Evolutionary conservation across 495 filamentous ascomycete species (phyloP).

Genomic region (Trichoderma asperelloides): DNA sequence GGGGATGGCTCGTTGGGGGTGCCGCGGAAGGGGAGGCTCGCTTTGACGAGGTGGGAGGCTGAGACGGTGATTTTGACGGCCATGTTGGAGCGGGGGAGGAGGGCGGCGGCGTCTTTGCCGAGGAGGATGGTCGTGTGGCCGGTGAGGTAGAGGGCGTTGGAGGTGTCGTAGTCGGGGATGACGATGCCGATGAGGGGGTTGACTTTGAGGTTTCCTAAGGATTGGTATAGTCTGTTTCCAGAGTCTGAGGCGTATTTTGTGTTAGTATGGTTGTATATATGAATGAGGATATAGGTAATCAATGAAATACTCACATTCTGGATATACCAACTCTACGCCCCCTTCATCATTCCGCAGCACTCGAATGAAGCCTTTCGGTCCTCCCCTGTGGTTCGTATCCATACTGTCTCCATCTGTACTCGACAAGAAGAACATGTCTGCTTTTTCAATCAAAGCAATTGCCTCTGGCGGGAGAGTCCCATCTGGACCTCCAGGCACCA

Average conservation of each 20-base stretch:
- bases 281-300: neutral
- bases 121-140: conserved; percentile 55
- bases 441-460: conserved; percentile 48
- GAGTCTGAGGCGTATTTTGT: conserved; percentile 41
- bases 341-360: conserved; percentile 46
- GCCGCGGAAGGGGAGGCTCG: conserved; percentile 61
- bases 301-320: conserved; percentile 35
- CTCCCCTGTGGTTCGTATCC: conserved; percentile 81
- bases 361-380: conserved; percentile 63
- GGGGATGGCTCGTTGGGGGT: conserved; percentile 47
- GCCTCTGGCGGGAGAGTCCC: conserved; percentile 37
- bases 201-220: conserved; percentile 61
- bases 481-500: neutral
- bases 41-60: conserved; percentile 50
- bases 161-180: conserved; percentile 62
- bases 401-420: conserved; percentile 57
- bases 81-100: conserved; percentile 62
- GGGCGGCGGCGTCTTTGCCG: conserved; percentile 45
- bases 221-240: conserved; percentile 75
- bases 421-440: conserved; percentile 72
- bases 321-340: conserved; percentile 50
- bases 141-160: conserved; percentile 61
- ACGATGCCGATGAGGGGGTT: conserved; percentile 55
- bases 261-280: neutral
- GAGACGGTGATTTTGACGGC: conserved; percentile 56